Conservation (phyloP, 106 monocot species). For the Dendrobium catenatum region DNA sequence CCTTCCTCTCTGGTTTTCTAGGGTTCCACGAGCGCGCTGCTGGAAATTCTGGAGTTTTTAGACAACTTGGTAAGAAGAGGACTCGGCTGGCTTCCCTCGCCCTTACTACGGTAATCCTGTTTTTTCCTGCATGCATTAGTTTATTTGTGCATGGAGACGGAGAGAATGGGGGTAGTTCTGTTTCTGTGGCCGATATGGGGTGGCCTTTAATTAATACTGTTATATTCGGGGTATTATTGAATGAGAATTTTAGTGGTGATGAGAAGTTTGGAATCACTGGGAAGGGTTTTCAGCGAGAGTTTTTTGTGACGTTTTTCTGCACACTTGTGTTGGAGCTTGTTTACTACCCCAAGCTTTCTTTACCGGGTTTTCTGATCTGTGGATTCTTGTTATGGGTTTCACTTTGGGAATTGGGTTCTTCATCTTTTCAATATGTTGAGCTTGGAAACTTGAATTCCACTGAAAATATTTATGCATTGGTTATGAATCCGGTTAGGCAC, state of each 20-base stretch:
- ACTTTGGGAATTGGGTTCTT: slow-evolving; percentile 43
- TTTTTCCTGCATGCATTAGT: slow-evolving; percentile 43
- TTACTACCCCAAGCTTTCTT: slow-evolving; percentile 67
- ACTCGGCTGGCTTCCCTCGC: slow-evolving; percentile 42
- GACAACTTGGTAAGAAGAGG: slow-evolving; percentile 43
- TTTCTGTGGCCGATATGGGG: slow-evolving; percentile 28
- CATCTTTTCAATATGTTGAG: slow-evolving; percentile 43
- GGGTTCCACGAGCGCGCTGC: slow-evolving; percentile 44
- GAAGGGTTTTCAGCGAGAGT: slow-evolving; percentile 45
- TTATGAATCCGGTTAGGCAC: slow-evolving; percentile 62
- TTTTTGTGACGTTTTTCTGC: slow-evolving; percentile 58
- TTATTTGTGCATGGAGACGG: slow-evolving; percentile 18
- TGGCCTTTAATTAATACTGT: slow-evolving; percentile 76
- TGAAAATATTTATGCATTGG: slow-evolving; percentile 40
- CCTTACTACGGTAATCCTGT: slow-evolving; percentile 48
- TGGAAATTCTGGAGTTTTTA: slow-evolving; percentile 28
- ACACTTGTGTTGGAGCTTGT: slow-evolving; percentile 70
- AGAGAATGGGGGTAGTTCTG: neutral
- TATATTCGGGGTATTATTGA: slow-evolving; percentile 70
- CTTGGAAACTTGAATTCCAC: slow-evolving; percentile 36
- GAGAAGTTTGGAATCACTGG: slow-evolving; percentile 22
- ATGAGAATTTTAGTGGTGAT: slow-evolving; percentile 30
- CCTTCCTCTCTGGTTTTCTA: slow-evolving; percentile 65
- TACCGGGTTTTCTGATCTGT: slow-evolving; percentile 67
- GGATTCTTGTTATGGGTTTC: slow-evolving; percentile 70